Conservation (phyloP, 2,329 filamentous ascomycete genomes). For the Ilyonectria sp. region DNA sequence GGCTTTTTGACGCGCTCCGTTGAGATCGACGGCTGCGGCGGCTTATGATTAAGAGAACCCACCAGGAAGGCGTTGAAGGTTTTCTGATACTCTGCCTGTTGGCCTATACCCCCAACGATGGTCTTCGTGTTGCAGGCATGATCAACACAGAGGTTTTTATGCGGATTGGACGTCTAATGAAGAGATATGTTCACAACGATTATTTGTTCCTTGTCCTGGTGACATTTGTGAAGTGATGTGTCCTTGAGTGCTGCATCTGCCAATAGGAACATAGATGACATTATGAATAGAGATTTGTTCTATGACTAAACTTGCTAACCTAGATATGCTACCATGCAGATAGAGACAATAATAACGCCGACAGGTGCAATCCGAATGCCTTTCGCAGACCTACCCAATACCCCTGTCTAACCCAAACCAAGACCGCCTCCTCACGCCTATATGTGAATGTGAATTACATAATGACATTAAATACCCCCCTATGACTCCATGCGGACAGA, state of each 20-base stretch:
- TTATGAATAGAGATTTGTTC: constrained; percentile 21
- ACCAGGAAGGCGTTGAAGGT: constrained; percentile 59
- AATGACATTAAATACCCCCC: constrained; percentile 11
- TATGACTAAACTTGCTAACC: constrained; percentile 23
- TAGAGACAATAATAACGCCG: constrained; percentile 23
- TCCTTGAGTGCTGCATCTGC: too few species aligned
- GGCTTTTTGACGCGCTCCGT: constrained; percentile 42
- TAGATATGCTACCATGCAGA: constrained; percentile 17
- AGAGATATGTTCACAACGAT: constrained; percentile 46
- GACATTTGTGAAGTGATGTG: constrained; percentile 5
- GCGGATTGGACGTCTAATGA: constrained; percentile 55
- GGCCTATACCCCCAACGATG: constrained; percentile 59
- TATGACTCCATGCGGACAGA: neutral
- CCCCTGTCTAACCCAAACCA: constrained; percentile 27
- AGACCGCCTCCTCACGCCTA: constrained; percentile 13
- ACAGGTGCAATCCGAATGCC: constrained; percentile 24
- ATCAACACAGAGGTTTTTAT: constrained; percentile 53
- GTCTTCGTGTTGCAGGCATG: constrained; percentile 54
- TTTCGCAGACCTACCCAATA: constrained; percentile 18
- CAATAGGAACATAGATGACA: neutral
- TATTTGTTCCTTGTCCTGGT: neutral
- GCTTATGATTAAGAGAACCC: constrained; percentile 46
- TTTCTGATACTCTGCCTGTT: constrained; percentile 58
- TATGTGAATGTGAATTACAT: constrained; percentile 27
- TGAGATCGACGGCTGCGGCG: constrained; percentile 39